phyloP scores from a whole-genome alignment of 495 filamentous ascomycete species.

The Neurospora africana region DNA sequence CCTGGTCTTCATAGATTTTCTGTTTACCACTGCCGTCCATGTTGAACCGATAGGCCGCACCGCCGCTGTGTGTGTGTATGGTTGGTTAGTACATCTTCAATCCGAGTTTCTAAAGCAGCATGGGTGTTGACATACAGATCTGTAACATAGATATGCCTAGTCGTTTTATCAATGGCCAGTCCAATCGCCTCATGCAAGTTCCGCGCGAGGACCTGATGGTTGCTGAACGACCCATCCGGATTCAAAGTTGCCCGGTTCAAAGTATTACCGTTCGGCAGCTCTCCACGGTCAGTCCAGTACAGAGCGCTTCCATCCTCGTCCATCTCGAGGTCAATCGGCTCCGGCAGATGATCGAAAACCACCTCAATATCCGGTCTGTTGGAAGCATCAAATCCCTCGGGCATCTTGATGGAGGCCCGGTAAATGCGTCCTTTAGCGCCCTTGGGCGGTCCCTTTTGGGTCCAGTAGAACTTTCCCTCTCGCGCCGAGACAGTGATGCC shows the following conservation, averaged over 20 bases:
- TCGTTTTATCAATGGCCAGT: conserved; percentile 30
- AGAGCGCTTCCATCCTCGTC: conserved; percentile 28
- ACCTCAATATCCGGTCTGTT: conserved; percentile 30
- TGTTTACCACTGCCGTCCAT: conserved; percentile 32
- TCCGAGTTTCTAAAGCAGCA: neutral
- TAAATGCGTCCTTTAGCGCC: conserved; percentile 36
- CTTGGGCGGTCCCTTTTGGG: conserved; percentile 45
- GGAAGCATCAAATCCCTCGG: conserved; percentile 7
- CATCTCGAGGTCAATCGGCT: conserved; percentile 46
- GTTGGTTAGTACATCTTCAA: neutral
- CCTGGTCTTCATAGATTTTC: conserved; percentile 18
- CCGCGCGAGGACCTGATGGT: conserved; percentile 16
- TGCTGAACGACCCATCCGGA: conserved; percentile 4
- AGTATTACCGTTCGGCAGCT: conserved; percentile 38
- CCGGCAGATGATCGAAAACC: conserved; percentile 34
- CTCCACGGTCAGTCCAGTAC: conserved; percentile 49
- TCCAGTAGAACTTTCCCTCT: conserved; percentile 42
- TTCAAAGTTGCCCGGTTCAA: conserved; percentile 25
- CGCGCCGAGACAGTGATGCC: conserved; percentile 34
- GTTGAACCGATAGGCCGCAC: conserved; percentile 35
- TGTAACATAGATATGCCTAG: conserved; percentile 30
- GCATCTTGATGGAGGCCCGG: conserved; percentile 27
- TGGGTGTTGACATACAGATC: conserved; percentile 22
- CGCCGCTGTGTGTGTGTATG: conserved; percentile 16
- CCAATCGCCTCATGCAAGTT: conserved; percentile 43